A percentile compares a stretch with the other conserved stretches of the same genome.
Evolutionary conservation across 768 basidiomycete species (phyloP).

Genomic region (Tricholoma bakamatsutake): DNA sequence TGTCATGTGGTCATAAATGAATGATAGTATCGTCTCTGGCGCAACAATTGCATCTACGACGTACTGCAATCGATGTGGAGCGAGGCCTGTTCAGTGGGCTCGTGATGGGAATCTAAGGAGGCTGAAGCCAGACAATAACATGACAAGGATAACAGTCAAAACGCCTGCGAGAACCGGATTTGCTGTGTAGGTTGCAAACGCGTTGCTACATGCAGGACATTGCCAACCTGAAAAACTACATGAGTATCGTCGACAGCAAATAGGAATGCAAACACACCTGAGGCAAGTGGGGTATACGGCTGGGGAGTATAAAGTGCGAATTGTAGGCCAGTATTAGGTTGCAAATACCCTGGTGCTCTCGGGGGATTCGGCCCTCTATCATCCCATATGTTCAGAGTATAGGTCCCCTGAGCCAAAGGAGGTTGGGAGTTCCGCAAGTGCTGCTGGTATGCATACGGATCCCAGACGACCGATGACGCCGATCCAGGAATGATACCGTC

Average conservation of each 20-base stretch:
- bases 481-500: slow-evolving; percentile 67
- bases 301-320: slow-evolving; percentile 86
- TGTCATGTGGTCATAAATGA: slow-evolving; percentile 3
- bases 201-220: slow-evolving; percentile 44
- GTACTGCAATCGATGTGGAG: background rate
- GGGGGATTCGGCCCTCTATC: slow-evolving; percentile 66
- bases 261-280: slow-evolving; percentile 27
- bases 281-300: slow-evolving; percentile 57
- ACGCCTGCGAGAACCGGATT: slow-evolving; percentile 55
- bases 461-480: slow-evolving; percentile 74
- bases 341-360: slow-evolving; percentile 57
- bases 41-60: background rate
- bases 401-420: slow-evolving; percentile 71
- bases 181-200: slow-evolving; percentile 27
- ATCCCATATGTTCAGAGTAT: slow-evolving; percentile 77
- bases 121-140: slow-evolving; percentile 62
- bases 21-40: background rate
- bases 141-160: slow-evolving; percentile 50
- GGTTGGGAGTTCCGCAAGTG: slow-evolving; percentile 37
- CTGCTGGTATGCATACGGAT: slow-evolving; percentile 70
- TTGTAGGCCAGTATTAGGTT: slow-evolving; percentile 59
- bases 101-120: slow-evolving; percentile 35
- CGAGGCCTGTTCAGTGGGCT: background rate
- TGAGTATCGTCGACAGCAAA: background rate
- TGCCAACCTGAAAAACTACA: slow-evolving; percentile 41